These are phyloP conservation scores for Dillenia suffruticosa DNA, from an alignment of 164 flowering plant genomes.

Conservation along the genomic window DNA sequence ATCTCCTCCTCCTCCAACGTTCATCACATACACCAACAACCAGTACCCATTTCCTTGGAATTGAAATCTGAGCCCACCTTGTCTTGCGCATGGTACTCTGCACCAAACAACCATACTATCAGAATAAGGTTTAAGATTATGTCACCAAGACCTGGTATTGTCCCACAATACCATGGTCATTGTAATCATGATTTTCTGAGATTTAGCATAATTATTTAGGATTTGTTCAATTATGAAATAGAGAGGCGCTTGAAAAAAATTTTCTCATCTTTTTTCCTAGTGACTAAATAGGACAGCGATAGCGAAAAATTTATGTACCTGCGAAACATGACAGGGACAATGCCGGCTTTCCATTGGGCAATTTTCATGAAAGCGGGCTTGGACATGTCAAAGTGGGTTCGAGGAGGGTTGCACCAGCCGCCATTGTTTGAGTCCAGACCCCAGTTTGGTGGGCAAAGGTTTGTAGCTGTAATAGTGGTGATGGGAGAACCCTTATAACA, in stretches of 20 bases:
- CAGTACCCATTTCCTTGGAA: constrained; percentile 94
- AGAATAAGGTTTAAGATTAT: no score
- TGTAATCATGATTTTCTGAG: no score
- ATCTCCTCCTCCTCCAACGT: constrained; percentile 90
- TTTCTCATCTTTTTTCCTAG: neutral
- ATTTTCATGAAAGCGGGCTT: constrained; percentile 85
- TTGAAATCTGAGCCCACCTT: constrained; percentile 54
- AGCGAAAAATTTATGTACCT: constrained; percentile 28
- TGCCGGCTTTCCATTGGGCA: constrained; percentile 35
- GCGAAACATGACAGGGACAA: constrained; percentile 59
- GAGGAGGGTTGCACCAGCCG: constrained; percentile 97
- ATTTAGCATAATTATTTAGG: no score
- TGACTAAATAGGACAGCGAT: neutral
- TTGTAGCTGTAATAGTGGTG: constrained; percentile 75
- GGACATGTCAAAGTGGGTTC: constrained; percentile 82
- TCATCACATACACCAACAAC: constrained; percentile 88
- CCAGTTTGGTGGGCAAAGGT: constrained; percentile 90
- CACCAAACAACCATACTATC: neutral
- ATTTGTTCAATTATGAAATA: no score
- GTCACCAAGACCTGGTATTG: no score
- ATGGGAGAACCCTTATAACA: constrained; percentile 38
- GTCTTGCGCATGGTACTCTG: constrained; percentile 63
- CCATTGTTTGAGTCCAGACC: constrained; percentile 55
- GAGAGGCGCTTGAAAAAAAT: no score
- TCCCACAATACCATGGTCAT: no score